Conservation (phyloP, 208 protist species). For the Trypanosoma boissoni region DNA sequence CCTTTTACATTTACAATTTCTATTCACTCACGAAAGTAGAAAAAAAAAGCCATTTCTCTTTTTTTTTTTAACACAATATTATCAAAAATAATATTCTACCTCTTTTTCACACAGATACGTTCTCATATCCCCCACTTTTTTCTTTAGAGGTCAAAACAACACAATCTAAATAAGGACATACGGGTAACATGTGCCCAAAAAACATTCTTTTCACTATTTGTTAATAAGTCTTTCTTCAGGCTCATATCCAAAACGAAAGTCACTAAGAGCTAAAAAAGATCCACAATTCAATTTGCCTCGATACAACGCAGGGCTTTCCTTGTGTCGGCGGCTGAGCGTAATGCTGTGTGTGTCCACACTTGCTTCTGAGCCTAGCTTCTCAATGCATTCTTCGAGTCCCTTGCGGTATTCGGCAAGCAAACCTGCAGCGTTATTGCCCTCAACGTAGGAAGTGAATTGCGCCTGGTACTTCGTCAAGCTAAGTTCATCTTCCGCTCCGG, state of each 20-base stretch:
- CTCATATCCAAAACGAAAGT: conserved; percentile 14
- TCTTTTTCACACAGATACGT: no score
- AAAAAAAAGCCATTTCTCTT: no score
- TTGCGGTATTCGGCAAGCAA: conserved; percentile 56
- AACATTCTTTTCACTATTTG: not conserved
- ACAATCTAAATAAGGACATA: no score
- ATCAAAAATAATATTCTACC: no score
- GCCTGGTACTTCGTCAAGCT: conserved; percentile 35
- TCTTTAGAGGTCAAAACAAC: no score
- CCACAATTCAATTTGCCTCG: not conserved
- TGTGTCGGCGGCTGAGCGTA: conserved; percentile 72
- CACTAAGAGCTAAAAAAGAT: not conserved
- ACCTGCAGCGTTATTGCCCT: conserved; percentile 58
- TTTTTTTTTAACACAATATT: no score
- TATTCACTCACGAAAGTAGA: no score
- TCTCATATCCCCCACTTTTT: no score
- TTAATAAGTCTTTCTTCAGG: not conserved
- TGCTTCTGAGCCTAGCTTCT: not conserved
- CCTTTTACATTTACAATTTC: no score
- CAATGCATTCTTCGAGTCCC: conserved; percentile 32
- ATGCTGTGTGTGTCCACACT: conserved; percentile 37
- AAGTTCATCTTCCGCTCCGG: conserved; percentile 35
- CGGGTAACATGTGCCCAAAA: no score
- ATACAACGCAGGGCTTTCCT: conserved; percentile 31
- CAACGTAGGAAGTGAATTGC: conserved; percentile 38